A percentile compares a stretch with the other conserved stretches of the same genome.
phyloP scores from a whole-genome alignment of 345 rosid species.

The Eucalyptus albens region DNA sequence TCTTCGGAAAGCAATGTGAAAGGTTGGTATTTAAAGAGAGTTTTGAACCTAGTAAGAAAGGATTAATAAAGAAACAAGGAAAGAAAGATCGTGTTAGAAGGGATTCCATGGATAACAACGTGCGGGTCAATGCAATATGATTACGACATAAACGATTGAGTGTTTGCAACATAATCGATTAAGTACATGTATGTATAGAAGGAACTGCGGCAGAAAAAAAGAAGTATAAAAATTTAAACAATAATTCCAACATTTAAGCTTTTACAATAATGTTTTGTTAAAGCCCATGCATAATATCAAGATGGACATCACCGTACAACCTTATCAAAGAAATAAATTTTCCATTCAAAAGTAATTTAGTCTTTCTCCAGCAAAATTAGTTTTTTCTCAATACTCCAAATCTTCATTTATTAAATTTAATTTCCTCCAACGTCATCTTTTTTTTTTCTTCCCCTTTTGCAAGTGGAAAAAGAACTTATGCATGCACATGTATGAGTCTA shows the following conservation, averaged over 20 bases:
- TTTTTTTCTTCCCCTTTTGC: neutral
- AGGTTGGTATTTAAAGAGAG: neutral
- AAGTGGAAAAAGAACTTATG: neutral
- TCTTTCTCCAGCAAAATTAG: neutral
- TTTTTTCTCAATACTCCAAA: neutral
- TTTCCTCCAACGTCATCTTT: neutral
- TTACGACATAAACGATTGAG: neutral
- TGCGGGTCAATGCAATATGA: neutral
- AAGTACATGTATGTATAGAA: accelerated
- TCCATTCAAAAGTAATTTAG: neutral
- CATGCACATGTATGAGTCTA: neutral
- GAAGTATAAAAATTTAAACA: neutral
- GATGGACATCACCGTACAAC: neutral
- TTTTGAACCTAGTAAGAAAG: neutral
- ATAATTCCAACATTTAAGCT: neutral
- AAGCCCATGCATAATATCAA: neutral
- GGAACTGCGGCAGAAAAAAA: neutral
- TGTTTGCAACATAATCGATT: neutral
- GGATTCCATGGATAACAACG: neutral
- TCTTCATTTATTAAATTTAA: neutral
- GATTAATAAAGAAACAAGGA: too few species aligned
- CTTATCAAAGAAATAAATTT: accelerated
- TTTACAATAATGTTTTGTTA: neutral
- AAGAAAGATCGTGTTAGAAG: neutral
- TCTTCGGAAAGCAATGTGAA: neutral